Conservation (phyloP, 306 rosid species). For the Cicer arietinum region DNA sequence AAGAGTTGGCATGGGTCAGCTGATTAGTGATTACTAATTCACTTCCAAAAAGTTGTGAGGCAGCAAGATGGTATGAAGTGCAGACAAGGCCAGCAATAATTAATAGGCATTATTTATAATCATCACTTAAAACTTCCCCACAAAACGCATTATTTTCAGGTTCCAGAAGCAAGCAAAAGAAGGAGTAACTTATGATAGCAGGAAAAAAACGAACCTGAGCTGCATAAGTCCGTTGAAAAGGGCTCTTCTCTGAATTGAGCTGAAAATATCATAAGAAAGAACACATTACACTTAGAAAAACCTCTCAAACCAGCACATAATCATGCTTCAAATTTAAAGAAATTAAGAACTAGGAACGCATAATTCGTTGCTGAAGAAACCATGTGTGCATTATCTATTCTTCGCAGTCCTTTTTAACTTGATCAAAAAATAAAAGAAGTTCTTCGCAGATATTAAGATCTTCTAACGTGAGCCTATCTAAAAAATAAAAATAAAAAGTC, state of each 20-base stretch:
- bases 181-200: slow-evolving; percentile 17
- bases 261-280: slow-evolving; percentile 53
- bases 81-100: slow-evolving; percentile 25
- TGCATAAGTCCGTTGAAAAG: slow-evolving; percentile 97
- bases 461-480: neutral
- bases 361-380: neutral
- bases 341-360: slow-evolving; percentile 25
- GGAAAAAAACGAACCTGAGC: slow-evolving; percentile 70
- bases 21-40: slow-evolving; percentile 5
- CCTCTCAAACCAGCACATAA: slow-evolving; percentile 29
- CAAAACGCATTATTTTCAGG: slow-evolving; percentile 1
- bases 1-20: slow-evolving; percentile 17
- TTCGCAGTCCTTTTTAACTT: slow-evolving; percentile 7
- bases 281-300: slow-evolving; percentile 32
- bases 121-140: neutral
- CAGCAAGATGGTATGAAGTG: slow-evolving; percentile 6
- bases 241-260: slow-evolving; percentile 97
- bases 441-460: slow-evolving; percentile 29
- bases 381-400: slow-evolving; percentile 4
- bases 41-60: slow-evolving; percentile 23
- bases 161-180: slow-evolving; percentile 33
- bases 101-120: slow-evolving; percentile 1
- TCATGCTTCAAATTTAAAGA: slow-evolving; percentile 6
- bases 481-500: neutral
- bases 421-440: no score